These are phyloP conservation scores for Corynascus novoguineensis DNA, from an alignment of 495 filamentous ascomycete species.

Conservation along the genomic window DNA sequence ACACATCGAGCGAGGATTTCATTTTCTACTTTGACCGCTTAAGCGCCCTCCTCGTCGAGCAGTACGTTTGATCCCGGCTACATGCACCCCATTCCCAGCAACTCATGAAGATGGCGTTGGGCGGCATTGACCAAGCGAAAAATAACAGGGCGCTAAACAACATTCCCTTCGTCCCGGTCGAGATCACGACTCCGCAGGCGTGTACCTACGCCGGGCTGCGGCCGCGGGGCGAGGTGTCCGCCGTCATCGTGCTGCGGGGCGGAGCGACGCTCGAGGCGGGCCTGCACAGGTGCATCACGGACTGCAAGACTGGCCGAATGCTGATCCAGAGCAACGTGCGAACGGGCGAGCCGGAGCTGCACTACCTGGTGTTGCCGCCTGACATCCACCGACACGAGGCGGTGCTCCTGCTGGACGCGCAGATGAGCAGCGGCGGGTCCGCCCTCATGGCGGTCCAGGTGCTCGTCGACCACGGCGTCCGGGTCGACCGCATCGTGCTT, in stretches of 20 bases:
- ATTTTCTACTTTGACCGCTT: conserved; percentile 95
- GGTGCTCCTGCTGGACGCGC: conserved; percentile 83
- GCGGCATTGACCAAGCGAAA: too few relatives aligned
- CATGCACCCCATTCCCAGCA: not conserved
- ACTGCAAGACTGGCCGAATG: conserved; percentile 81
- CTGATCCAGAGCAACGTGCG: conserved; percentile 83
- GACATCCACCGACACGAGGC: conserved; percentile 65
- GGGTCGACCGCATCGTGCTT: conserved; percentile 64
- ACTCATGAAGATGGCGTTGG: too few relatives aligned
- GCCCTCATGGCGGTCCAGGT: conserved; percentile 96
- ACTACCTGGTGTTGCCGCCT: conserved; percentile 72
- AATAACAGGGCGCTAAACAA: conserved; percentile 65
- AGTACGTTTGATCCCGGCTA: conserved; percentile 38
- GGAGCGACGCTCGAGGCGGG: conserved; percentile 84
- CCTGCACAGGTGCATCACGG: conserved; percentile 79
- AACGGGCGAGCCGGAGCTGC: conserved; percentile 85
- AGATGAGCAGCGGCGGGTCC: conserved; percentile 89
- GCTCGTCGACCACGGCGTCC: conserved; percentile 88
- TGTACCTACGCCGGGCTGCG: conserved; percentile 62
- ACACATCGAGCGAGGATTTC: conserved; percentile 80
- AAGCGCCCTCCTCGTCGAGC: conserved; percentile 75
- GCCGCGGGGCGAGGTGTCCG: conserved; percentile 65
- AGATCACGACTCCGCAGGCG: conserved; percentile 64
- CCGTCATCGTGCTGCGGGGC: conserved; percentile 82
- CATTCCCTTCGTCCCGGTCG: conserved; percentile 54